phyloP scores from a whole-genome alignment of 257 asterid genomes.

The Solanum stenotomum region DNA sequence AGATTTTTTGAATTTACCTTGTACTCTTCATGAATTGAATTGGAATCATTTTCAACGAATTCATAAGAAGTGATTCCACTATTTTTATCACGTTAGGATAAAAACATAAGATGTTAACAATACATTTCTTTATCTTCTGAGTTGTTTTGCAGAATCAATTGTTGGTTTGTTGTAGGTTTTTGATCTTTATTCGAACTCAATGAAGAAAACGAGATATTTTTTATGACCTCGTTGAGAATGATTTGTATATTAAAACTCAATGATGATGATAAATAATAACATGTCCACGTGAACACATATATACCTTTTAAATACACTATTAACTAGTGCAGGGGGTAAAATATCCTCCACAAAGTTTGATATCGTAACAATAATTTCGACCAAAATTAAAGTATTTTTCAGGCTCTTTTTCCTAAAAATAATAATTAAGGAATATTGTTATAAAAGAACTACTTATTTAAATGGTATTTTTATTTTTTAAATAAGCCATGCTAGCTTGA shows the following conservation, averaged over 20 bases:
- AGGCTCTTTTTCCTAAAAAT: accelerated
- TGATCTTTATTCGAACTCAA: background rate
- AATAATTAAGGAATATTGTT: background rate
- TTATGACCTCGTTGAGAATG: background rate
- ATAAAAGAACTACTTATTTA: background rate
- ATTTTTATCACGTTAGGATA: background rate
- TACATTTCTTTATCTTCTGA: background rate
- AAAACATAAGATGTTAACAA: background rate
- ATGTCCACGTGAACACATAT: too few species aligned
- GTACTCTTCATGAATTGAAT: background rate
- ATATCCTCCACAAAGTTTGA: too few species aligned
- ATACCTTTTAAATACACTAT: too few species aligned
- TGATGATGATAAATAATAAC: background rate
- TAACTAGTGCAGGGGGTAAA: too few species aligned
- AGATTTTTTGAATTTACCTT: background rate
- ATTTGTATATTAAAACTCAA: background rate
- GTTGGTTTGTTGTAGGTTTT: accelerated
- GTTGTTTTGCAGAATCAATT: background rate
- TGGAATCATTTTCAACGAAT: background rate
- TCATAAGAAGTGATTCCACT: background rate
- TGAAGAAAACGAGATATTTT: background rate
- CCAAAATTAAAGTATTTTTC: too few species aligned
- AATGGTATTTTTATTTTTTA: background rate
- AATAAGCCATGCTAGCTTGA: background rate
- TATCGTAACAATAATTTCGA: too few species aligned